A percentile compares a stretch with the other conserved stretches of the same genome.
These are phyloP conservation scores for Nemania serpens DNA, from an alignment of 2,329 filamentous ascomycete species.

Conservation along the genomic window DNA sequence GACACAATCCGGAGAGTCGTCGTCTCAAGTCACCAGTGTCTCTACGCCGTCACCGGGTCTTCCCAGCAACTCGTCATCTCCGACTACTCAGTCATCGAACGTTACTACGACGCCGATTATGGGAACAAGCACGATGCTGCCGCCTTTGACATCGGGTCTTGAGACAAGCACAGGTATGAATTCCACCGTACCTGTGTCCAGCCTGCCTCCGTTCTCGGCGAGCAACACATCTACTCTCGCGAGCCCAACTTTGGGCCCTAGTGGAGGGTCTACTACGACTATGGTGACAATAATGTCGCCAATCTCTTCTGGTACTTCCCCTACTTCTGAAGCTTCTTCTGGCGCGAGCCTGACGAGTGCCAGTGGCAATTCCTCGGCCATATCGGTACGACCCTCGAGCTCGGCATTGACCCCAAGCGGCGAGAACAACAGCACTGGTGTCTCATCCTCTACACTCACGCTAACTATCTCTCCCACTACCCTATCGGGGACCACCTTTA, in stretches of 20 bases:
- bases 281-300: conserved; percentile 1
- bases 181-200: conserved; percentile 3
- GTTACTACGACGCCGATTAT: conserved; percentile 5
- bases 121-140: background rate
- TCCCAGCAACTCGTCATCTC: conserved; percentile 13
- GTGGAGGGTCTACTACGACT: conserved; percentile 7
- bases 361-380: conserved; percentile 16
- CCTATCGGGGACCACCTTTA: conserved; percentile 14
- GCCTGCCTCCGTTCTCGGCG: conserved; percentile 4
- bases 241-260: background rate
- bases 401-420: background rate
- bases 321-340: conserved; percentile 12
- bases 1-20: conserved; percentile 7
- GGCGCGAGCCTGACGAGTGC: conserved; percentile 19
- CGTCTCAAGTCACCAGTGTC: conserved; percentile 8
- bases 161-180: conserved; percentile 6
- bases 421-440: conserved; percentile 3
- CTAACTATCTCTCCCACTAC: conserved; percentile 22
- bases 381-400: conserved; percentile 15
- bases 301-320: conserved; percentile 14
- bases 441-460: conserved; percentile 19
- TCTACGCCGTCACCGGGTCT: conserved; percentile 12
- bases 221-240: conserved; percentile 5
- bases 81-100: conserved; percentile 14
- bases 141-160: conserved; percentile 2